Percentiles rank a stretch among this genome's conserved stretches.
Conservation (phyloP, 2,329 filamentous ascomycete species). For the Ceratocystis cacaofunesta region DNA sequence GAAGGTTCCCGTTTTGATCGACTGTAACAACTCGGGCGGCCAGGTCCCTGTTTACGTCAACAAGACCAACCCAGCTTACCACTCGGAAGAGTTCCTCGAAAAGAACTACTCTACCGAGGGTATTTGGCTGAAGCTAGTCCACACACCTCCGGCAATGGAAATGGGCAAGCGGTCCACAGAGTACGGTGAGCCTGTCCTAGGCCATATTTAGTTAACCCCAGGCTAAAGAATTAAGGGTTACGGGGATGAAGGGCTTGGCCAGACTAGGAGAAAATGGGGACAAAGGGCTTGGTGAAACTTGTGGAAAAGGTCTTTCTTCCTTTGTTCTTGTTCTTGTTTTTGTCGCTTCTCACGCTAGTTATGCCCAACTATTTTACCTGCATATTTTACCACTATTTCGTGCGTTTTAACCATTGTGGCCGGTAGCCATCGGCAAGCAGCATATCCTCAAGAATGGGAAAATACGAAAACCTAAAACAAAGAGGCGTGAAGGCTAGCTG, state of each 20-base stretch:
- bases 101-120: constrained; percentile 10
- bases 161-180: neutral
- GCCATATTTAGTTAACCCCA: neutral
- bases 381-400: neutral
- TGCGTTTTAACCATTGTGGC: neutral
- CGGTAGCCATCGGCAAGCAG: neutral
- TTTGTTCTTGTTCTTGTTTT: neutral
- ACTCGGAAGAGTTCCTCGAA: constrained; percentile 9
- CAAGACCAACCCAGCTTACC: constrained; percentile 10
- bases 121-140: constrained; percentile 14
- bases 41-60: constrained; percentile 15
- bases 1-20: constrained; percentile 8
- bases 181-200: neutral
- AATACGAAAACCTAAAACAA: neutral
- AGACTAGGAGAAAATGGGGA: neutral
- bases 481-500: neutral
- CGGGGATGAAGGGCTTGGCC: neutral
- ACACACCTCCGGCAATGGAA: neutral
- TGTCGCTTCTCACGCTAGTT: too few species aligned
- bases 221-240: neutral
- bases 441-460: neutral
- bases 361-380: too few species aligned
- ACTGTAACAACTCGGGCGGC: constrained; percentile 16
- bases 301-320: neutral
- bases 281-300: neutral